A percentile compares a stretch with the other conserved stretches of the same genome.
phyloP scores from a whole-genome alignment of 2,329 filamentous ascomycete genomes.

The Malbranchea zuffiana region DNA sequence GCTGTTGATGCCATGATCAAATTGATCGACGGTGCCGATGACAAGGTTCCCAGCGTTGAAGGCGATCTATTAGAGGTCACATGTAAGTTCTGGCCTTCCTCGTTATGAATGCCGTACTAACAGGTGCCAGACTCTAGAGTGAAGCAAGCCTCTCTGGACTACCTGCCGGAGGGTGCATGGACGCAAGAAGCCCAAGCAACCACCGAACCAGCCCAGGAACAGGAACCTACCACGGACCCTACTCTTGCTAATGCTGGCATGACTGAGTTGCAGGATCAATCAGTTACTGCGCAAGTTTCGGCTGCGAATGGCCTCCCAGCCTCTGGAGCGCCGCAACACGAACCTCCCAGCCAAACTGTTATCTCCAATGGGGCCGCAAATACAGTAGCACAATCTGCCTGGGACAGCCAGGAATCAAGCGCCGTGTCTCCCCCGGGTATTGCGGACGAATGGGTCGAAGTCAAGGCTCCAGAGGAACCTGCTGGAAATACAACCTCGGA shows the following conservation, averaged over 20 bases:
- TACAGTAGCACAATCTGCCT: conserved; percentile 41
- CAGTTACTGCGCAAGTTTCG: conserved; percentile 46
- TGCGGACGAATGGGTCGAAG: conserved; percentile 63
- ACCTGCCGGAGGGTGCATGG: conserved; percentile 34
- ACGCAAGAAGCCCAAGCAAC: conserved; percentile 35
- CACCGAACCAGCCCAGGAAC: conserved; percentile 28
- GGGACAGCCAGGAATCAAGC: conserved; percentile 42
- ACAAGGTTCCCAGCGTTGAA: conserved; percentile 48
- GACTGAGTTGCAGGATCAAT: conserved; percentile 45
- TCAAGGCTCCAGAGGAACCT: conserved; percentile 51
- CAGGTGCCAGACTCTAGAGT: conserved; percentile 39
- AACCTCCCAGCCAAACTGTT: conserved; percentile 28
- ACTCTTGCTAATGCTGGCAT: conserved; percentile 50
- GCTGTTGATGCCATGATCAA: conserved; percentile 50
- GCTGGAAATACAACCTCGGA: conserved; percentile 3
- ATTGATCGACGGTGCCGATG: conserved; percentile 49
- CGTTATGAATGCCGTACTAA: too few species aligned
- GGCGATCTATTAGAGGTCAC: conserved; percentile 43
- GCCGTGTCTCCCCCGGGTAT: conserved; percentile 38
- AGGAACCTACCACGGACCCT: conserved; percentile 41
- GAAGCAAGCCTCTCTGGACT: conserved; percentile 39
- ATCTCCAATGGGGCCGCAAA: conserved; percentile 34
- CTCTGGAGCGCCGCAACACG: conserved; percentile 17
- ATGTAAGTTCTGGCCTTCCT: conserved; percentile 40
- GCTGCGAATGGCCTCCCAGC: conserved; percentile 38